These are phyloP conservation scores for Populus tremula DNA, from an alignment of 345 rosid species.

Conservation along the genomic window DNA sequence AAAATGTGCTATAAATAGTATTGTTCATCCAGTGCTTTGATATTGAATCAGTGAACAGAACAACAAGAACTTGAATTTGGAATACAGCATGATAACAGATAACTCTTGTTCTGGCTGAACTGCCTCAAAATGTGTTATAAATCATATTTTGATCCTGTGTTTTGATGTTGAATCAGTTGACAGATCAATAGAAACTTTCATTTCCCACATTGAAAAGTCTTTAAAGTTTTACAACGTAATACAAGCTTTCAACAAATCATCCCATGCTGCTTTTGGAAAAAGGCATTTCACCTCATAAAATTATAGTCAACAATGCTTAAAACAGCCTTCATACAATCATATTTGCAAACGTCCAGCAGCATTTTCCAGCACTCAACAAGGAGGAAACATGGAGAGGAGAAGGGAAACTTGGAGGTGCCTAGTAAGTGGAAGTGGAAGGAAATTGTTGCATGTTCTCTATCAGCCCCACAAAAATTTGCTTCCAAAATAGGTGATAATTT, in stretches of 20 bases:
- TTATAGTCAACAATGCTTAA: not conserved
- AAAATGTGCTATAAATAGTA: not conserved
- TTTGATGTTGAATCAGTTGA: not conserved
- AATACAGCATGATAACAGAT: not conserved
- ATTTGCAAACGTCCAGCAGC: not conserved
- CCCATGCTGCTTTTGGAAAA: not conserved
- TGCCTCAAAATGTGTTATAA: not conserved
- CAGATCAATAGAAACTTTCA: not conserved
- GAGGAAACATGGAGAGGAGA: not conserved
- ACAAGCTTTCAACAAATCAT: not conserved
- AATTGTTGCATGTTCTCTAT: not conserved
- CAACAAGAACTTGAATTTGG: not conserved
- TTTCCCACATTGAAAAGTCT: not conserved
- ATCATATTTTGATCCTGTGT: not conserved
- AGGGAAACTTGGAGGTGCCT: not conserved
- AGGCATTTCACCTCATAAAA: not conserved
- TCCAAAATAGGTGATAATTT: not conserved
- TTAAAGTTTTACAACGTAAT: not conserved
- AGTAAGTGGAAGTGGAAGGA: not conserved
- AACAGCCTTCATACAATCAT: not conserved
- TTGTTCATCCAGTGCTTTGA: not conserved
- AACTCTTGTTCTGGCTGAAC: not conserved
- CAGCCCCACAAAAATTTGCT: not conserved
- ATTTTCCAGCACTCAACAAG: not conserved
- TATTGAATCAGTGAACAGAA: not conserved